Base-by-base conservation (phyloP, 139 green algal genomes). In the Chlamydomonas schloesseri region DNA sequence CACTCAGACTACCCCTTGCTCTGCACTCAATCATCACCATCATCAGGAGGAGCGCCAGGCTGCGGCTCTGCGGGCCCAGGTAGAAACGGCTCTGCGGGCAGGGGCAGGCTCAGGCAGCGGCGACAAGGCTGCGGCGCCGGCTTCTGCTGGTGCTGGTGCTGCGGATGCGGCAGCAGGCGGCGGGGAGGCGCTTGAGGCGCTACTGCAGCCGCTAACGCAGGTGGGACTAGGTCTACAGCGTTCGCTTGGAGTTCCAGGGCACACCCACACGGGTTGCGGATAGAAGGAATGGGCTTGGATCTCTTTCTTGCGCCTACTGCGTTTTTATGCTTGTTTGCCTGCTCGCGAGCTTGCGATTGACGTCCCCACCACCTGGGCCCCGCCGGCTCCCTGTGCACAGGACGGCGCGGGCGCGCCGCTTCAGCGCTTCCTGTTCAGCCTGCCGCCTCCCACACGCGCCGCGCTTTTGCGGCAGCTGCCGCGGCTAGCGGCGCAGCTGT, bases 381-480 rank as follows among this genome's bases (percentile, higher is more conserved):
- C n/a, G n/a, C n/a, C n/a, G n/a, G n/a, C n/a, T 10, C 26, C 60
- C 60, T 4, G 14, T 36, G 18, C 65, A 2, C 65, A 72, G 65
- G 65, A 14, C 13, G 71, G 6, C 34, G 36, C 53, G 60, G 62
- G 29, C 64, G 64, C 33, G 37, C 11, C 14, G 21, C 62, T 84
- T 65, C 64, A 67, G 78, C 78, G 78, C n/a, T 2, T 34, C 29
- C 67, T 84, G 64, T 74, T 84, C 64, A 46, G 42, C 14, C 33
- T 84, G 23, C 29, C 78, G 2, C 64, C 78, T 0, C 24, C 33
- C 62, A 60, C 62, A 24, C 78, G 78, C 18, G 64, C 62, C 36
- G 36, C 64, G 4, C 46, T 90, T 46, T 60, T 87, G 34, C 34
- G 37, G 8, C 87, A 85, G 36, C 72, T 73, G 57, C 87, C 73